Base-by-base conservation (phyloP, 2,329 filamentous ascomycete species). In the Penicillium sp. region DNA sequence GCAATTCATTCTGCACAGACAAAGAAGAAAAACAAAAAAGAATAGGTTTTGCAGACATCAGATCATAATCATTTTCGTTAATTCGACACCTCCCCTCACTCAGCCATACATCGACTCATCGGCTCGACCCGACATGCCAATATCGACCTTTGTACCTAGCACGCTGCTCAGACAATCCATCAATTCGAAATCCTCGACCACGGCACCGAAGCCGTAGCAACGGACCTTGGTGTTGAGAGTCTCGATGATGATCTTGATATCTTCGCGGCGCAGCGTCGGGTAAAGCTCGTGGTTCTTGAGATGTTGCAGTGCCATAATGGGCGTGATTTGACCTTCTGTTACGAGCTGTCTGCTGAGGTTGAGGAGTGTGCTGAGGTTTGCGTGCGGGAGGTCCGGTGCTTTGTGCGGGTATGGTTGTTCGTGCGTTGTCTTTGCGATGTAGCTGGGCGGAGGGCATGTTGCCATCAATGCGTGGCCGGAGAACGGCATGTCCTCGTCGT, bases 401-500 rank as follows among this genome's bases (percentile, higher is more conserved):
- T 89, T 84, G 68, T 87, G 84, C 47, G 81, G 80, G 65, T 85
- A 85, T 43, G 77, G 73, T 32, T 84, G 78, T 45, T 80, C 75
- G 43, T 66, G 60, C 2, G 82, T 81, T 30, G 80, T 78, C 41
- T 76, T 76, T 55, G 77, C 74, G 62, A 86, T 80, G 64, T 85
- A 82, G 54, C 78, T 81, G 48, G 86, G 84, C 5, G 92, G 90
- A 43, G 93, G 92, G 69, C 90, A 96, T 14, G 89, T 89, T 14
- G 90, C 89, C 93, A 97, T 97, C 62, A 97, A 79, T 4, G 90
- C 92, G 72, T 99, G 94, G 38, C 93, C 94, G 61, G 89, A 93
- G 39, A 89, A 74, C 1, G 71, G 69, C 67, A 73, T 80, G 55
- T 88, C 84, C 61, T 82, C 82, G 60, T 88, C 87, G 49, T 82